Base-by-base conservation (phyloP, 1,284 basidiomycete species). In the Heterobasidion annosum region DNA sequence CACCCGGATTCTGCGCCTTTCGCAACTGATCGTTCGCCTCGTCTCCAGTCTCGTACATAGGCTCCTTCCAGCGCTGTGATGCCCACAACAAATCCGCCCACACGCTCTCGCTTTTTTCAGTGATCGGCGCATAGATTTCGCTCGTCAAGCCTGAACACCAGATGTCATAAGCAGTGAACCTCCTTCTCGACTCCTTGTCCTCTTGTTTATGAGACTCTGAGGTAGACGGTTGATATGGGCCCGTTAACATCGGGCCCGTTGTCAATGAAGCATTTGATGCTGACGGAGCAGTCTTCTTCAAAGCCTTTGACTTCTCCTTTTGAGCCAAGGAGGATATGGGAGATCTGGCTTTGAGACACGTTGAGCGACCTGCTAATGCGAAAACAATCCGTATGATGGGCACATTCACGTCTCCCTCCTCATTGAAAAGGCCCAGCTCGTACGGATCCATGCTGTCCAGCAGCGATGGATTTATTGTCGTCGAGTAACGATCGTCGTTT, bases 301-400 rank as follows among this genome's bases (percentile, higher is more conserved):
- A 25, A 42, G 15, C 18, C 25, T 25, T 3, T 34, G 18, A 12
- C n/a, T 25, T 40, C n/a, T 32, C 9, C 19, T 37, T 34, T 9
- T 13, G 18, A 7, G 25, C 4, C 19, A 33, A 12, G 16, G 48
- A 34, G 48, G 35, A n/a, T 8, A 33, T 8, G 18, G 40, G 35
- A 10, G n/a, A 18, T 15, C 57, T 50, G 10, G 34, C 19, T 10
- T 34, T 33, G 25, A 46, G 13, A 25, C 8, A 16, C 3, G 52
- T 6, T 1, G 34, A n/a, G n/a, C 32, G 34, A 9, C 47, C 35
- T 10, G 53, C 61, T 9, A 65, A 54, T 13, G 60, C 60, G 42
- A 63, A 61, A 34, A 64, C 57, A 33, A 65, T 59, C 7, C 61
- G 57, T 45, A 65, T 63, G 37, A 65, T 45, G n/a, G 63, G 64